Conservation (phyloP, 495 filamentous ascomycete species). For the Glarea lozoyensis region DNA sequence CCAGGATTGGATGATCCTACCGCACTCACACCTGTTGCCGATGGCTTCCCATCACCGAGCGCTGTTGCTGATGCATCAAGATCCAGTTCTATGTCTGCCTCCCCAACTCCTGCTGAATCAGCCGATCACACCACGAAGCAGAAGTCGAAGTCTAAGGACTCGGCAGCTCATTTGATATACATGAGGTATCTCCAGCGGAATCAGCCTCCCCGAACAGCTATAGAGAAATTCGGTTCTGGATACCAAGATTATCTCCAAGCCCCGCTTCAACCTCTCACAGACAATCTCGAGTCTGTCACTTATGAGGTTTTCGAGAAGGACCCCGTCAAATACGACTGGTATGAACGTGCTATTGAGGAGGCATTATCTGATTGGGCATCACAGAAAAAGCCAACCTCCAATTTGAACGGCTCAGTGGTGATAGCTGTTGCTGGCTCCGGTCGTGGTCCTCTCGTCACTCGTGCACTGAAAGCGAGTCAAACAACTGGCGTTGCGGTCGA, state of each 20-base stretch:
- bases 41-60: conserved; percentile 27
- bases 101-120: conserved; percentile 59
- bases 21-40: conserved; percentile 19
- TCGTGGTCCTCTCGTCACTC: conserved; percentile 80
- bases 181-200: conserved; percentile 74
- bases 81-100: conserved; percentile 29
- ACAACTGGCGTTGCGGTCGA: conserved; percentile 68
- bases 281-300: conserved; percentile 93
- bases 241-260: conserved; percentile 95
- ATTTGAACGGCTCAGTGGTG: conserved; percentile 61
- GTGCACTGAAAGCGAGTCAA: conserved; percentile 70
- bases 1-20: conserved; percentile 38
- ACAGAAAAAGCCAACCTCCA: conserved; percentile 61
- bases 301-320: conserved; percentile 99
- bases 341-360: conserved; percentile 72
- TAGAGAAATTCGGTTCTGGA: conserved; percentile 64
- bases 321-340: conserved; percentile 95
- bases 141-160: conserved; percentile 23
- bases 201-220: conserved; percentile 49
- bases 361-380: conserved; percentile 75
- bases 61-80: conserved; percentile 34
- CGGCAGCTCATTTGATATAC: conserved; percentile 61
- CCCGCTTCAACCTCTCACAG: conserved; percentile 86
- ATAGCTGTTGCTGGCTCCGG: conserved; percentile 91
- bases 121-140: conserved; percentile 27